Evolutionary conservation across 2,329 filamentous ascomycete genomes (phyloP), one percentile per base, ranked within the genome.

Genomic region (Lasiodiplodia gonubiensis): DNA sequence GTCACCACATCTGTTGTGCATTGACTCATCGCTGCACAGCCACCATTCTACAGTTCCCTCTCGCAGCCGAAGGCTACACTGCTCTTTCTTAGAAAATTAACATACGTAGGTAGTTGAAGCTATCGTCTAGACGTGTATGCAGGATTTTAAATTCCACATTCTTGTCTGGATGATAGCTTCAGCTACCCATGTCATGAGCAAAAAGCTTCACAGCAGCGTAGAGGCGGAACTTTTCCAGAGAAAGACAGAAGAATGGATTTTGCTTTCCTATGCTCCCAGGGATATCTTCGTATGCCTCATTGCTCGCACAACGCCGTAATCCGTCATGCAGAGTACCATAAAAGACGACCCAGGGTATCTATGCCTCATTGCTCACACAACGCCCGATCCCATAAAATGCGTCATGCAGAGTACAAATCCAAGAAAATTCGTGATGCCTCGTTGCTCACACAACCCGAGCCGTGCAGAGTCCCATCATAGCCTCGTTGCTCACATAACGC

Each of bases 331-430:
- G 59, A 63, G 59, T 63, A 63, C 59, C 59, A 25, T 61, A 35
- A 63, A 51, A 60, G 25, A 60, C 37, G 39, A 51, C 59, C 59
- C 25, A 14, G 59, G 59, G 59, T 63, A 63, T 63, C 59, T 63
- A 63, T 63, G 64, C 64, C 64, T 66, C 64, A 51, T 66, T 66
- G 64, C 64, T 66, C 64, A 66, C 64, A 66, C 25, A 66, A 66
- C 64, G 64, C 57, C 64, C 52, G n/a, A 49, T 66, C 64, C 64
- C 37, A 57, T 21, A 30, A 51, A 66, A 66, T n/a, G 64, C 64
- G 64, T 49, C 21, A 57, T 66, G 64, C 64, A 66, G 64, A 66
- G 64, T 66, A 66, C 64, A 39, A 46, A 39, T 59, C 33, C 64
- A 66, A 66, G 21, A 46, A 33, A 48, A 57, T 37, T 55, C 59